Evolutionary conservation across 768 basidiomycete species (phyloP).

Genomic region (Mycena galericulata): DNA sequence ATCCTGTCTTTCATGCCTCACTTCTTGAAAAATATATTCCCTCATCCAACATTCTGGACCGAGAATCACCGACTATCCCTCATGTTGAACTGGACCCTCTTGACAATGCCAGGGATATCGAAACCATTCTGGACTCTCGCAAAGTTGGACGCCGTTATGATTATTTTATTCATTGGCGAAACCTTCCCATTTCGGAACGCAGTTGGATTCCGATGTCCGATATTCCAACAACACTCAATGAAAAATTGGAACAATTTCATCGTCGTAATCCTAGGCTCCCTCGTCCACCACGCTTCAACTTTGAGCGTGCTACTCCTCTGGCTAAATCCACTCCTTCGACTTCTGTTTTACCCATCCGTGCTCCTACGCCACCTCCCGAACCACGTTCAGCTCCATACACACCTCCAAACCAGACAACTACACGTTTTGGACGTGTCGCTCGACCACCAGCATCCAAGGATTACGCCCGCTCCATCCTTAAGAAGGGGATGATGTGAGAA

Average conservation of each 20-base stretch:
- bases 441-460: constrained; percentile 1
- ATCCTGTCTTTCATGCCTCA: background rate
- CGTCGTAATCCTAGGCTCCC: background rate
- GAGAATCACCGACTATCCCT: background rate
- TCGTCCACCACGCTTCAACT: background rate
- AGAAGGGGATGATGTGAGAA: constrained; percentile 5
- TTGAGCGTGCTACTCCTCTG: background rate
- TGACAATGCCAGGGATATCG: background rate
- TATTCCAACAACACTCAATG: background rate
- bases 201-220: background rate
- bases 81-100: background rate
- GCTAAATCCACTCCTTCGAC: background rate
- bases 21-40: constrained; percentile 22
- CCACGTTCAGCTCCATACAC: background rate
- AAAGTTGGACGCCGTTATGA: background rate
- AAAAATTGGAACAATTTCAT: background rate
- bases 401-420: background rate
- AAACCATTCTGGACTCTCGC: background rate
- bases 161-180: background rate
- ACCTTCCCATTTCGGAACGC: background rate
- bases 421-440: background rate
- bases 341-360: background rate
- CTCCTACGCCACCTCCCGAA: background rate
- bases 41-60: background rate
- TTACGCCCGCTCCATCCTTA: constrained; percentile 1